Base-by-base conservation (phyloP, 2,329 filamentous ascomycete genomes). In the Ophiostoma piceae region DNA sequence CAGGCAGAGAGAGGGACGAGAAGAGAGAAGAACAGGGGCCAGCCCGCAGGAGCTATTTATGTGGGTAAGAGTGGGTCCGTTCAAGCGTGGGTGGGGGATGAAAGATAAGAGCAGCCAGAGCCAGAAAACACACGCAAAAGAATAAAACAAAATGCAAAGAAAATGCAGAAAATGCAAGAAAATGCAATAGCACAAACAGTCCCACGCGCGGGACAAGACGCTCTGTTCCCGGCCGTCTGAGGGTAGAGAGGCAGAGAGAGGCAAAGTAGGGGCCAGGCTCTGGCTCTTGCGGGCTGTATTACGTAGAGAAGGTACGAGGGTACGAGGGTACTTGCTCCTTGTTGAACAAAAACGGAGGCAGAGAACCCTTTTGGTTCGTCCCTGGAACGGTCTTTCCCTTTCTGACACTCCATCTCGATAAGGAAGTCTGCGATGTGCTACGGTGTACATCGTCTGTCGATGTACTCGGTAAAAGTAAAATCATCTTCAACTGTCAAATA, bases 161-260 rank as follows among this genome's bases (percentile, higher is more conserved):
- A 57, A 57, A 57, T 2, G 35, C 35, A 35, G 19, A 54, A 57
- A 57, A 57, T n/a, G 19, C 43, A 47, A 7, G 7, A 47, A n/a
- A 32, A 32, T 14, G 35, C 26, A 60, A 8, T 35, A 62, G 22
- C 2, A 57, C n/a, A 57, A 57, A 35, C 35, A 35, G 51, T 57
- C 51, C 51, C 51, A 57, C 51, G 51, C 51, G 22, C 51, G 51
- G 51, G 51, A 57, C 51, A 57, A n/a, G 51, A 26, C 22, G 51
- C 51, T 57, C 16, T 29, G n/a, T 22, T 26, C 51, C 51, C 51
- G 51, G 51, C n/a, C 51, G 51, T 57, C 51, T 57, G 8, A 5
- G 7, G 6, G 47, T 2, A 29, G 26, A n/a, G 8, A 8, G 41
- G n/a, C n/a, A n/a, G n/a, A n/a, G 19, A 54, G 47, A 54, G 26